These are phyloP conservation scores for Euphrasia confusa DNA, from an alignment of 257 asterid genomes.

Conservation along the genomic window DNA sequence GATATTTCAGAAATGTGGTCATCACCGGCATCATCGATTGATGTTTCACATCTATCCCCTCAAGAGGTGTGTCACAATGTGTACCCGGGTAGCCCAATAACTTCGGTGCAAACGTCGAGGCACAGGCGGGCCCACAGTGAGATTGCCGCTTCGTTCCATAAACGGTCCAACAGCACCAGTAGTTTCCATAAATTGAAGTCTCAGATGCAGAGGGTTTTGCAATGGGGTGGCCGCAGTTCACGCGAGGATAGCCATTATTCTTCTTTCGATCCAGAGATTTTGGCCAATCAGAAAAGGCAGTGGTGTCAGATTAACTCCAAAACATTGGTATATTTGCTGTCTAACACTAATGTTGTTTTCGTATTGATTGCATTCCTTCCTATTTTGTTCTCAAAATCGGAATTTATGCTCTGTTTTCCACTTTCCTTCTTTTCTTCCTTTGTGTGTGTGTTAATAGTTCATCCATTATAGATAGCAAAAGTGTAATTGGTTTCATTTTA, in stretches of 20 bases:
- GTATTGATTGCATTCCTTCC: not conserved
- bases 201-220: constrained; percentile 64
- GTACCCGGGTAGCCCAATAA: constrained; percentile 26
- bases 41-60: constrained; percentile 47
- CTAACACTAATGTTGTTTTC: not conserved
- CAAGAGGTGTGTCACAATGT: constrained; percentile 48
- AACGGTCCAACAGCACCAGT: constrained; percentile 33
- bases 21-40: constrained; percentile 49
- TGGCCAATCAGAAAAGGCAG: constrained; percentile 88
- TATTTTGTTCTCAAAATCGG: too few species aligned
- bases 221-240: constrained; percentile 44
- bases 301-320: constrained; percentile 84
- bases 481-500: too few species aligned
- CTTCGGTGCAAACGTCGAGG: constrained; percentile 30
- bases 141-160: constrained; percentile 35
- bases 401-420: too few species aligned
- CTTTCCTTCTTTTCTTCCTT: too few species aligned
- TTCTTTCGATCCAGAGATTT: constrained; percentile 79
- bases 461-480: too few species aligned
- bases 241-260: constrained; percentile 38
- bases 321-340: constrained; percentile 50
- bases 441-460: too few species aligned
- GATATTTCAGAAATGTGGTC: constrained; percentile 39
- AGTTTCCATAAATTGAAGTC: constrained; percentile 53
- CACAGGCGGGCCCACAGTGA: constrained; percentile 77